These are phyloP conservation scores for Simplicillium aogashimaense DNA, from an alignment of 2,329 filamentous ascomycete species.

Conservation along the genomic window DNA sequence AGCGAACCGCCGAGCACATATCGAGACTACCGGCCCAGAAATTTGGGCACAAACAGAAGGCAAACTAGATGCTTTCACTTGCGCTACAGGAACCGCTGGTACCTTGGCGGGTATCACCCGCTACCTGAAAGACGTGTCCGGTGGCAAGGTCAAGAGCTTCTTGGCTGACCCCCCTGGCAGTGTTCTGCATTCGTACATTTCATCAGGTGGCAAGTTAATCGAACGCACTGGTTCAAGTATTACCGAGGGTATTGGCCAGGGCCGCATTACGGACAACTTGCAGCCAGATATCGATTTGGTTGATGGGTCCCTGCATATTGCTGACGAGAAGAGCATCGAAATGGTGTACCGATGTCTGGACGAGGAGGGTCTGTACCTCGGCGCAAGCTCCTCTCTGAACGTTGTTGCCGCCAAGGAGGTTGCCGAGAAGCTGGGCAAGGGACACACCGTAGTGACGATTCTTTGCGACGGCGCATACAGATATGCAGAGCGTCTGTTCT, in stretches of 20 bases:
- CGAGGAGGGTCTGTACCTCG: slow-evolving; percentile 90
- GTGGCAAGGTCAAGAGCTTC: slow-evolving; percentile 73
- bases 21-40: slow-evolving; percentile 94
- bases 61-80: slow-evolving; percentile 87
- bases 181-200: slow-evolving; percentile 86
- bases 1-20: slow-evolving; percentile 86
- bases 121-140: slow-evolving; percentile 75
- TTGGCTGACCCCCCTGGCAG: slow-evolving; percentile 90
- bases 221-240: slow-evolving; percentile 81
- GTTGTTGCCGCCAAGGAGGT: slow-evolving; percentile 93
- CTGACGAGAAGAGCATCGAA: slow-evolving; percentile 88
- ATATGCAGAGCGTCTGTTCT: slow-evolving; percentile 91
- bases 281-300: slow-evolving; percentile 73
- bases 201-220: slow-evolving; percentile 70
- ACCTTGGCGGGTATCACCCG: slow-evolving; percentile 83
- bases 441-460: slow-evolving; percentile 86
- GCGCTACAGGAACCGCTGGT: slow-evolving; percentile 85
- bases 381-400: slow-evolving; percentile 87
- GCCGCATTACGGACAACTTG: slow-evolving; percentile 91
- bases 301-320: slow-evolving; percentile 75
- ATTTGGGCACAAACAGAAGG: slow-evolving; percentile 91
- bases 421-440: slow-evolving; percentile 78
- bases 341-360: slow-evolving; percentile 97
- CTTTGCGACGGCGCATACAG: slow-evolving; percentile 95
- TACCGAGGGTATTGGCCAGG: slow-evolving; percentile 96